These are phyloP conservation scores for Grifola frondosa DNA, from an alignment of 1,284 basidiomycete species.

Conservation along the genomic window DNA sequence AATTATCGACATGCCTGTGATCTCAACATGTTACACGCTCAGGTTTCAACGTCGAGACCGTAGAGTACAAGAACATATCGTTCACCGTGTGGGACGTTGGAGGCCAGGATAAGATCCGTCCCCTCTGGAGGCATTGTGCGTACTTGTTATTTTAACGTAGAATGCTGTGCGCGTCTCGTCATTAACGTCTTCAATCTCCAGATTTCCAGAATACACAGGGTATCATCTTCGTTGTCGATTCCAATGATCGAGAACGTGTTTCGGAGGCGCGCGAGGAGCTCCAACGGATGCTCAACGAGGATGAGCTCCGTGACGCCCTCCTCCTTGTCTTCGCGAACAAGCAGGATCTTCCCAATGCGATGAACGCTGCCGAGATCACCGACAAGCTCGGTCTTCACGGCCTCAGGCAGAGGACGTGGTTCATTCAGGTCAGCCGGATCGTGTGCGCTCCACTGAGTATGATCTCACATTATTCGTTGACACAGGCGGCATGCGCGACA, in stretches of 20 bases:
- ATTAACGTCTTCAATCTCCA: conserved; percentile 37
- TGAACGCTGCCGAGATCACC: conserved; percentile 99
- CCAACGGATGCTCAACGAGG: conserved; percentile 99
- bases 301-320: conserved; percentile 97
- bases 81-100: conserved; percentile 92
- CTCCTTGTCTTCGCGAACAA: conserved; percentile 99
- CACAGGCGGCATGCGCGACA: conserved; percentile 95
- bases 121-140: conserved; percentile 98
- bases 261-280: conserved; percentile 99
- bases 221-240: conserved; percentile 99
- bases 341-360: conserved; percentile 98
- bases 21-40: conserved; percentile 3
- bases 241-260: conserved; percentile 99
- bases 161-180: conserved; percentile 10
- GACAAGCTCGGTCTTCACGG: conserved; percentile 99
- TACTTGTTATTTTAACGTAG: conserved; percentile 28
- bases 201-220: conserved; percentile 99
- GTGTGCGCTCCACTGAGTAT: conserved; percentile 13
- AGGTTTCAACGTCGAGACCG: conserved; percentile 99
- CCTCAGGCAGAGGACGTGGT: conserved; percentile 96
- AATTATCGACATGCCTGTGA: neutral
- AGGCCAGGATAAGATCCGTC: conserved; percentile 86
- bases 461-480: too few relatives aligned
- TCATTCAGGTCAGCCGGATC: conserved; percentile 81
- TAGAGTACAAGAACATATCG: conserved; percentile 91